A percentile compares a stretch with the other conserved stretches of the same genome.
phyloP scores from a whole-genome alignment of 129 eudicot genomes.

The Silybum marianum region DNA sequence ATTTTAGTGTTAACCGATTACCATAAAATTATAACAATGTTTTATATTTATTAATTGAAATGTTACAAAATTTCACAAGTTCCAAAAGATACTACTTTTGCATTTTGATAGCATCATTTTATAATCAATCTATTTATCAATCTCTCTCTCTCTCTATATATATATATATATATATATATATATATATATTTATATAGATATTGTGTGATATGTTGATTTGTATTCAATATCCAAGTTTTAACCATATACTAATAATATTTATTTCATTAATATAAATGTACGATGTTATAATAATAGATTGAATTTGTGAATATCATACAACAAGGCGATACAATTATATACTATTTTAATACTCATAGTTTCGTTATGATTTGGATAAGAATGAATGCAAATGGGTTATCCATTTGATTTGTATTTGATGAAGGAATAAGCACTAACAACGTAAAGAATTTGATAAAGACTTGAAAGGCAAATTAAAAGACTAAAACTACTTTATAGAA shows the following conservation, averaged over 20 bases:
- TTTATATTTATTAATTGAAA: too few species aligned
- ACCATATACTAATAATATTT: too few species aligned
- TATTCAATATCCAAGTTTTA: too few species aligned
- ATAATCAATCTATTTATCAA: too few species aligned
- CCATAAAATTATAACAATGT: too few species aligned
- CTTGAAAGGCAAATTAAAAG: not conserved
- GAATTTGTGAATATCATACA: not conserved
- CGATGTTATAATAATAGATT: not conserved
- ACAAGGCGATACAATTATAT: not conserved
- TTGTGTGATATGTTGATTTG: too few species aligned
- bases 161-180: too few species aligned
- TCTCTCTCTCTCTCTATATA: too few species aligned
- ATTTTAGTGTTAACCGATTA: too few species aligned
- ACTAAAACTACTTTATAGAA: not conserved
- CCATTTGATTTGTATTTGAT: slow-evolving; percentile 2
- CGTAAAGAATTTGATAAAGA: not conserved
- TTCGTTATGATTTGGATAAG: not conserved
- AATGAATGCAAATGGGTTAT: not conserved
- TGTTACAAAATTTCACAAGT: not conserved
- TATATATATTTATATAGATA: too few species aligned
- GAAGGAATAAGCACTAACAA: not conserved
- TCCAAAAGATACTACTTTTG: not conserved
- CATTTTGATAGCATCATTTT: not conserved
- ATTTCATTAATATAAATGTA: too few species aligned
- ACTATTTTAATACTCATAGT: not conserved